Conservation (phyloP, 148 eudicot species). For the Rhododendron henanense region DNA sequence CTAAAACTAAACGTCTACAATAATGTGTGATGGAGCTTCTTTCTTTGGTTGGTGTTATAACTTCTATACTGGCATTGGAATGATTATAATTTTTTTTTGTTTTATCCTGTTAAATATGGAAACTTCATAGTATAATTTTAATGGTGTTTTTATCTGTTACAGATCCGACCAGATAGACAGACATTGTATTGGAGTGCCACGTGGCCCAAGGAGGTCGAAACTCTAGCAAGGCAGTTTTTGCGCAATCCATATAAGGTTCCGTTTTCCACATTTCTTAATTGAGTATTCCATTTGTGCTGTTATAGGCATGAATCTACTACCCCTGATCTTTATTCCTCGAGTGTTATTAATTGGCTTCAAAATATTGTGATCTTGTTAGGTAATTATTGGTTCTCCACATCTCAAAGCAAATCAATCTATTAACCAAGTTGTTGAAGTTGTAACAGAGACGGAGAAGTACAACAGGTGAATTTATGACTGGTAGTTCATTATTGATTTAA, state of each 20-base stretch:
- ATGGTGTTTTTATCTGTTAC: constrained; percentile 18
- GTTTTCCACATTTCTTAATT: neutral
- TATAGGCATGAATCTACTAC: neutral
- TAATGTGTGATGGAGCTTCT: neutral
- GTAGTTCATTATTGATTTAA: neutral
- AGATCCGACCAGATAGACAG: constrained; percentile 99
- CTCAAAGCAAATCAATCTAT: constrained; percentile 94
- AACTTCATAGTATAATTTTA: neutral
- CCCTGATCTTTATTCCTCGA: neutral
- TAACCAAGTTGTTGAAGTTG: constrained; percentile 83
- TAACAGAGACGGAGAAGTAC: constrained; percentile 85
- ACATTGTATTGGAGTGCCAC: constrained; percentile 98
- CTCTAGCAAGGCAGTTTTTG: constrained; percentile 82
- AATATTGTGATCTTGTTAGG: constrained; percentile 34
- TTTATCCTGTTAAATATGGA: neutral
- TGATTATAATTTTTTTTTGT: neutral
- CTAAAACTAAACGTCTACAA: neutral
- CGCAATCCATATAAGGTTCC: constrained; percentile 88
- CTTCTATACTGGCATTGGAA: neutral
- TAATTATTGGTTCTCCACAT: constrained; percentile 79
- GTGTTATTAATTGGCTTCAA: neutral
- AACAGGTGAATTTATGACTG: constrained; percentile 46
- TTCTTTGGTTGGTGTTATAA: neutral
- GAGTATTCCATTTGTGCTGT: neutral
- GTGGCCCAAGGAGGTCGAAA: constrained; percentile 97